These are phyloP conservation scores for Pyrenula massariospora DNA, from an alignment of 495 filamentous ascomycete species.

Conservation along the genomic window DNA sequence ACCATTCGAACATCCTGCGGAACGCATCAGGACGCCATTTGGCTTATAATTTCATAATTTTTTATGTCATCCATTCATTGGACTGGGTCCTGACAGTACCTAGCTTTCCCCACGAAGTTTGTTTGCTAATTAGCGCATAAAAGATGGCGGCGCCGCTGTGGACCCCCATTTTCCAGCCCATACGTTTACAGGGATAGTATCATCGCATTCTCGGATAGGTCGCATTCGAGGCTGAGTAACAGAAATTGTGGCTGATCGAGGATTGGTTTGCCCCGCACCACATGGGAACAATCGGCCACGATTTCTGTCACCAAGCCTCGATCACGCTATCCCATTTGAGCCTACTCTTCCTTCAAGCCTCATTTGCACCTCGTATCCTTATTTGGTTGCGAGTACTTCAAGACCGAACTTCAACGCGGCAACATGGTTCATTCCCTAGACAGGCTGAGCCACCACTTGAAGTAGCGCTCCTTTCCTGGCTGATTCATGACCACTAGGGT, in stretches of 20 bases:
- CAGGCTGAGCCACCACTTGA: not conserved
- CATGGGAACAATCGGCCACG: too few species aligned
- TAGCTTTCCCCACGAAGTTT: not conserved
- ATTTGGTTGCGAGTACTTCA: not conserved
- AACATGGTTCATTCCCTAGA: not conserved
- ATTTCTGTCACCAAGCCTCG: too few species aligned
- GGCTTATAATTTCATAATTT: not conserved
- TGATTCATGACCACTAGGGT: not conserved
- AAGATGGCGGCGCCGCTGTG: not conserved
- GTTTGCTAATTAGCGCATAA: not conserved
- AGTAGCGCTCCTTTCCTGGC: not conserved
- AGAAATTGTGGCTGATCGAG: too few species aligned
- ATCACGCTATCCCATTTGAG: not conserved
- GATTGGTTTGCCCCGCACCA: too few species aligned
- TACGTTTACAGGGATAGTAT: not conserved
- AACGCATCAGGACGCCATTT: not conserved
- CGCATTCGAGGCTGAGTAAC: too few species aligned
- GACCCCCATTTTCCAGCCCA: not conserved
- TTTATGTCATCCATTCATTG: not conserved
- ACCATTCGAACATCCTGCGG: not conserved
- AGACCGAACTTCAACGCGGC: not conserved
- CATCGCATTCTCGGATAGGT: not conserved
- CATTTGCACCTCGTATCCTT: not conserved
- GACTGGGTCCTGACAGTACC: not conserved
- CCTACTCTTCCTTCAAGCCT: not conserved